Evolutionary conservation across 108 stramenopile species (phyloP), one percentile per base, ranked within the genome.

Genomic region (Cyclotella cryptica): DNA sequence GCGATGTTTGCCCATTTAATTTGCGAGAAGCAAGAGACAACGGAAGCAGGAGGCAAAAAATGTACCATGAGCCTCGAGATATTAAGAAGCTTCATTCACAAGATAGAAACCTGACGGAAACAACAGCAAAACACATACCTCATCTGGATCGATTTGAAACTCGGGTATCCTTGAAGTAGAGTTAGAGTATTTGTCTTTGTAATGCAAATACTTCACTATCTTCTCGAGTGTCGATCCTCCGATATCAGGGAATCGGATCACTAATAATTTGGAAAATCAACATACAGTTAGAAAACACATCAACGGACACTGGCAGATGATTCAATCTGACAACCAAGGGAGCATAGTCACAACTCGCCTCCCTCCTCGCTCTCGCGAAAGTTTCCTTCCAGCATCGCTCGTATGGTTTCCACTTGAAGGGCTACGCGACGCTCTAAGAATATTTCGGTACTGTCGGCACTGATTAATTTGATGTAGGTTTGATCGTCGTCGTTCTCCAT

Each of bases 81-180:
- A n/a, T n/a, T 41, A 30, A 66, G 9, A 69, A 67, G 40, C 26
- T 27, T 19, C 21, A 43, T 57, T 10, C 9, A 54, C 29, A 55
- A 19, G n/a, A 27, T 12, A 55, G 5, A 30, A 63, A 41, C 3
- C 51, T 29, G 28, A 14, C 21, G 49, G 18, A 22, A 54, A 8
- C 45, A 69, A 24, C n/a, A 58, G 41, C 47, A 66, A 30, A 61
- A 61, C 39, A 62, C 82, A 19, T 67, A 83, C 82, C 76, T 81
- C 81, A 46, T 96, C 95, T 15, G 95, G 95, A 66, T 93, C 91
- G 65, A 96, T 96, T 21, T 75, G 67, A 81, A 96, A 96, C 42
- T 96, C 89, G 0, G 95, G 95, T 66, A 96, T 86, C 13, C 91
- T 80, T 19, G 84, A 49, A 19, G 79, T 71, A 18, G 88, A 80